Conservation (phyloP, 768 basidiomycete genomes). For the Udeniomyces megalosporus region DNA sequence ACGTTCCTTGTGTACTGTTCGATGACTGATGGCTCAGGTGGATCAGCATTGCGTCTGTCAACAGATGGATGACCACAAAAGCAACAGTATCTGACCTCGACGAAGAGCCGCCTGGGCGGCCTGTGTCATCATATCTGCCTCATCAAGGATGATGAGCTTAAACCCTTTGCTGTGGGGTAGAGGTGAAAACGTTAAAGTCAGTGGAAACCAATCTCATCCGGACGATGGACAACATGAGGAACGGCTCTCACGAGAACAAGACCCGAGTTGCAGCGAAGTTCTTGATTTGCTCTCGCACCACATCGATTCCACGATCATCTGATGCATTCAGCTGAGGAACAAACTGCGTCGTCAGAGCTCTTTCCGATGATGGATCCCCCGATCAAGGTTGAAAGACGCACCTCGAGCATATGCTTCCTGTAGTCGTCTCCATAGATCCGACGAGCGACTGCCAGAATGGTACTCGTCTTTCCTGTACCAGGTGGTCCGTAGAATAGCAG, state of each 20-base stretch:
- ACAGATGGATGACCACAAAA: not conserved
- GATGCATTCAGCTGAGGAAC: slow-evolving; percentile 88
- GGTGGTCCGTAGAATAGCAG: slow-evolving; percentile 95
- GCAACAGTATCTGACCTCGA: slow-evolving; percentile 35
- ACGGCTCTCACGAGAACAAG: slow-evolving; percentile 34
- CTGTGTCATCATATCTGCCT: slow-evolving; percentile 99
- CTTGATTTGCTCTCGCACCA: slow-evolving; percentile 96
- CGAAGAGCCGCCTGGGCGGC: slow-evolving; percentile 92
- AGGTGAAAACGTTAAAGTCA: not conserved
- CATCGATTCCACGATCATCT: slow-evolving; percentile 95
- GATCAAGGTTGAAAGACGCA: slow-evolving; percentile 22
- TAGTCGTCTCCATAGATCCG: slow-evolving; percentile 79
- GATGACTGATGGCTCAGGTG: slow-evolving; percentile 45
- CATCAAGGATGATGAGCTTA: slow-evolving; percentile 95
- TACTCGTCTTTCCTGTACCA: slow-evolving; percentile 92
- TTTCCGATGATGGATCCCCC: not conserved
- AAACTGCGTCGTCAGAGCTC: no score
- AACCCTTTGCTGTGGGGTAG: slow-evolving; percentile 58
- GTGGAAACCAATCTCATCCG: not conserved
- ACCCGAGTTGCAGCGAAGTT: slow-evolving; percentile 94
- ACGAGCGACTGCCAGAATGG: slow-evolving; percentile 85
- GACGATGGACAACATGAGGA: no score
- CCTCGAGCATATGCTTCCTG: slow-evolving; percentile 86
- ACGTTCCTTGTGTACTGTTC: slow-evolving; percentile 98
- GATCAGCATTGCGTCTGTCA: not conserved